Evolutionary conservation across 2,329 filamentous ascomycete genomes (phyloP).

Genomic region (Lachnellula subtilissima): DNA sequence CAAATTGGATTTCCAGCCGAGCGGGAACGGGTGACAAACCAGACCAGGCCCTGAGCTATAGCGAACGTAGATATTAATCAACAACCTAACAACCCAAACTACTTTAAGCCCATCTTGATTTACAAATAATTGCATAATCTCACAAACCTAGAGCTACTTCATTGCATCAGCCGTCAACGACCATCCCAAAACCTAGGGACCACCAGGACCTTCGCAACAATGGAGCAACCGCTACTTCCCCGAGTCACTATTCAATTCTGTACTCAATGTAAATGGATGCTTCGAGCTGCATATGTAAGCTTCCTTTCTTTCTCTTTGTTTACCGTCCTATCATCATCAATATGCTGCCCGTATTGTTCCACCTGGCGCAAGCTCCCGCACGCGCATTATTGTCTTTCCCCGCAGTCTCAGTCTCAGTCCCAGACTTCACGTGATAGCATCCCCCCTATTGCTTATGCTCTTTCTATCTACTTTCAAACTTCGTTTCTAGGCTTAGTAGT

Average conservation of each 20-base stretch:
- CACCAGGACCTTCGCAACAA: background rate
- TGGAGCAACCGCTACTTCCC: conserved; percentile 45
- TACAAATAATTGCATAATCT: no score
- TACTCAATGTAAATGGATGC: conserved; percentile 87
- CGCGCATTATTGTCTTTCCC: background rate
- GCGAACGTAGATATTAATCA: background rate
- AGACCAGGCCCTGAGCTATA: background rate
- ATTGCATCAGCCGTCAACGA: conserved; percentile 7
- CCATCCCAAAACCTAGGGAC: background rate
- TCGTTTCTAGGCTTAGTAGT: background rate
- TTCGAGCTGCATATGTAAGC: conserved; percentile 77
- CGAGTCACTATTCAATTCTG: conserved; percentile 87
- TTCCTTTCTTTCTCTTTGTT: background rate
- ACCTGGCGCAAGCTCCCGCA: background rate
- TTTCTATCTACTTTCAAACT: background rate
- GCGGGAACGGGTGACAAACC: background rate
- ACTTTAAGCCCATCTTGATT: no score
- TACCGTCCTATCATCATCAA: background rate
- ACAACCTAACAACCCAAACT: background rate
- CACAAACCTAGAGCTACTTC: background rate
- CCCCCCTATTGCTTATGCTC: background rate
- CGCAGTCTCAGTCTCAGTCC: conserved; percentile 1
- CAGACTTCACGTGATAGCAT: conserved; percentile 2
- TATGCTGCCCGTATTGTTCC: background rate
- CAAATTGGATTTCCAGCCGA: background rate